phyloP scores from a whole-genome alignment of 352 stramenopile genomes.

The Phytophthora sojae region DNA sequence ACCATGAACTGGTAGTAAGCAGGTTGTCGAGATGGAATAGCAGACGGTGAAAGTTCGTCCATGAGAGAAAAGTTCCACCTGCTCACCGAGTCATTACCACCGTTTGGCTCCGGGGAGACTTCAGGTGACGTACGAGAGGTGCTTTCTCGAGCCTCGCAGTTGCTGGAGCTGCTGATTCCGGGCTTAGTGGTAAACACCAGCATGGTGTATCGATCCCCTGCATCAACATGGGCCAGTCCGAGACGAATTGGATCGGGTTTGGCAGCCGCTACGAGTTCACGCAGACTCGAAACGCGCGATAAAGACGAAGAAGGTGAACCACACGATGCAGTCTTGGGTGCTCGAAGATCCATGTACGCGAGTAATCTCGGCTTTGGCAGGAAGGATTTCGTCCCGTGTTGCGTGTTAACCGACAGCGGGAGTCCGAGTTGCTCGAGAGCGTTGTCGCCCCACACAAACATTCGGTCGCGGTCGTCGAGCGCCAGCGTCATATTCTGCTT shows the following conservation, averaged over 20 bases:
- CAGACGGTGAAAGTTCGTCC: conserved; percentile 32
- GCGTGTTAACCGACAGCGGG: conserved; percentile 1
- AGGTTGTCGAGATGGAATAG: conserved; percentile 59
- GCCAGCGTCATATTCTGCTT: conserved; percentile 42
- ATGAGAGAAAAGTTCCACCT: conserved; percentile 57
- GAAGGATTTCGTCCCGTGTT: conserved; percentile 17
- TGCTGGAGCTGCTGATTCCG: conserved; percentile 24
- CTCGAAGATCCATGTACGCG: conserved; percentile 53
- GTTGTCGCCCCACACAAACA: conserved; percentile 69
- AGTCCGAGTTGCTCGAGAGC: conserved; percentile 46
- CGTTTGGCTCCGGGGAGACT: conserved; percentile 6
- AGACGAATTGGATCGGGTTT: conserved; percentile 38
- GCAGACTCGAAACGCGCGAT: conserved; percentile 38
- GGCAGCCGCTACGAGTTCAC: conserved; percentile 37
- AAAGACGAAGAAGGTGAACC: background rate
- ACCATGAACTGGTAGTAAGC: conserved; percentile 65
- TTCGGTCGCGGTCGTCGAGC: conserved; percentile 53
- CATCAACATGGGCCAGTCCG: conserved; percentile 44
- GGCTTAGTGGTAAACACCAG: conserved; percentile 59
- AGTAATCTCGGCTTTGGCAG: conserved; percentile 46
- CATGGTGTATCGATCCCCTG: conserved; percentile 56
- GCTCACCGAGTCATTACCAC: background rate
- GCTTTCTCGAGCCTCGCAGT: conserved; percentile 2
- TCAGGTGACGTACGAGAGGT: background rate
- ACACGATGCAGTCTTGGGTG: conserved; percentile 9